Evolutionary conservation across 306 rosid genomes (phyloP).

Genomic region (Quercus robur): DNA sequence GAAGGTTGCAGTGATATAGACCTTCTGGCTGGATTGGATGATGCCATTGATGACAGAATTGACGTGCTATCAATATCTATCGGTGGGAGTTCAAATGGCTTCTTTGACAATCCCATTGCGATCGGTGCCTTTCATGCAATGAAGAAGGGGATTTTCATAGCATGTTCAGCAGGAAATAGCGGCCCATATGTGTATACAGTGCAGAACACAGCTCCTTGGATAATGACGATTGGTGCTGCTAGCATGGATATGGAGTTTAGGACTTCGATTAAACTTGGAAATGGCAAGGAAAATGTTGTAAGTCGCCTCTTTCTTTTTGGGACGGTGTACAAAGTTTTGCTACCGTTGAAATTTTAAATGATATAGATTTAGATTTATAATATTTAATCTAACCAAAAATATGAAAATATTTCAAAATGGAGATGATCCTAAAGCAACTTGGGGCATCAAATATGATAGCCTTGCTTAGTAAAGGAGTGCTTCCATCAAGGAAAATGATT

Average conservation of each 20-base stretch:
- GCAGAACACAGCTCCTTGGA: constrained; percentile 75
- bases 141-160: constrained; percentile 50
- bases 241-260: constrained; percentile 44
- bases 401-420: too few species aligned
- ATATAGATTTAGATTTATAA: too few species aligned
- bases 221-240: constrained; percentile 65
- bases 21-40: constrained; percentile 63
- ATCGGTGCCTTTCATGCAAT: constrained; percentile 38
- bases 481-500: too few species aligned
- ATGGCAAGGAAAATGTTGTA: constrained; percentile 43
- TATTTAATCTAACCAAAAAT: too few species aligned
- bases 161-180: constrained; percentile 65
- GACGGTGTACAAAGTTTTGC: neutral
- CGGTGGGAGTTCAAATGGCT: constrained; percentile 27
- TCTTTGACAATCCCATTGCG: constrained; percentile 24
- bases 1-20: constrained; percentile 67
- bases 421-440: too few species aligned
- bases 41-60: constrained; percentile 82
- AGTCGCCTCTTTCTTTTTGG: neutral
- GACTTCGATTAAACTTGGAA: constrained; percentile 42
- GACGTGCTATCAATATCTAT: constrained; percentile 62
- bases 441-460: too few species aligned
- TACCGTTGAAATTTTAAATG: neutral
- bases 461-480: too few species aligned
- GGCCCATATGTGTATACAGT: constrained; percentile 46